Conservation (phyloP, 1,284 basidiomycete genomes). For the Leccinum solheimii region DNA sequence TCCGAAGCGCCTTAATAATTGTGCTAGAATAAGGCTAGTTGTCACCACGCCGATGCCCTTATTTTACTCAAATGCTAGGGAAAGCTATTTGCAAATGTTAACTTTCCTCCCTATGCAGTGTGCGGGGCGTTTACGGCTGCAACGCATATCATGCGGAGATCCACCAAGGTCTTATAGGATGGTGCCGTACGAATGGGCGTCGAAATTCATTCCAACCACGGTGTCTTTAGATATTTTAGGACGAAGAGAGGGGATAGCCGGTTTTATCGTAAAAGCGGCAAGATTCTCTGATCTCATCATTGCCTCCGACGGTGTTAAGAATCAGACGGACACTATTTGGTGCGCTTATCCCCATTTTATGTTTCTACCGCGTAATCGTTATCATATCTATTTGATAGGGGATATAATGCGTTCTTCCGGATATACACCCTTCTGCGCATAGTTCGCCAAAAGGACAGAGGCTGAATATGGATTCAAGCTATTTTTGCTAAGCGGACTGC, state of each 20-base stretch:
- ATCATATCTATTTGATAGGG: slow-evolving; percentile 18
- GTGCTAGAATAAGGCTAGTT: slow-evolving; percentile 23
- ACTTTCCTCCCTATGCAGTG: slow-evolving; percentile 2
- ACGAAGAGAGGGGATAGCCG: slow-evolving; percentile 9
- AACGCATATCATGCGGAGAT: slow-evolving; percentile 27
- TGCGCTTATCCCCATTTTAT: slow-evolving; percentile 16
- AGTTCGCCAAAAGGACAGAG: slow-evolving; percentile 25
- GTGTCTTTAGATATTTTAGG: slow-evolving; percentile 21
- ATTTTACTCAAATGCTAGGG: slow-evolving; percentile 15
- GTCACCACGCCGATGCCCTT: slow-evolving; percentile 11
- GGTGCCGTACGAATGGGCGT: slow-evolving; percentile 7
- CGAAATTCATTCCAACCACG: slow-evolving; percentile 10
- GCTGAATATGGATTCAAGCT: slow-evolving; percentile 18
- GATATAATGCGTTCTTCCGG: slow-evolving; percentile 25
- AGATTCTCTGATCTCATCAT: slow-evolving; percentile 26
- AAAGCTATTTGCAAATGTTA: slow-evolving; percentile 11
- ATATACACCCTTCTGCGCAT: slow-evolving; percentile 27
- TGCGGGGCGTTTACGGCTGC: slow-evolving; percentile 13
- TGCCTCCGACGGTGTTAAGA: slow-evolving; percentile 31
- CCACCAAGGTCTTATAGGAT: slow-evolving; percentile 5
- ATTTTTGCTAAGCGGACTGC: slow-evolving; percentile 22
- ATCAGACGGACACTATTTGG: slow-evolving; percentile 24
- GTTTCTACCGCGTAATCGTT: background rate
- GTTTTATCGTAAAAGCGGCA: slow-evolving; percentile 19
- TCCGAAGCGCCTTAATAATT: slow-evolving; percentile 15